Evolutionary conservation across 345 rosid genomes (phyloP).

Genomic region (Citrus inodora): DNA sequence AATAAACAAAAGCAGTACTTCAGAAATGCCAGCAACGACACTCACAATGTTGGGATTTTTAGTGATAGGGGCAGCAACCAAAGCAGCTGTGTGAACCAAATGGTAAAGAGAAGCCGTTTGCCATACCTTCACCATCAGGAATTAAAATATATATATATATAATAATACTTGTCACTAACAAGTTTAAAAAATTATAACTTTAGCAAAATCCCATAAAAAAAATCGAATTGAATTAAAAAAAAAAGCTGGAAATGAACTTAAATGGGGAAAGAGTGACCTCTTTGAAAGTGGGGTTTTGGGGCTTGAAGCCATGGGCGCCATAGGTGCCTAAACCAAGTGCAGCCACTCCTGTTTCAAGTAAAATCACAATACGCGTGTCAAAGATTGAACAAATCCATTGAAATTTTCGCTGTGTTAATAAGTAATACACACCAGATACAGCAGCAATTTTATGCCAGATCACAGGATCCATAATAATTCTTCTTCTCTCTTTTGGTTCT

Average conservation of each 20-base stretch:
- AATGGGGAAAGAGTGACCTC: conserved; percentile 41
- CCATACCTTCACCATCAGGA: conserved; percentile 57
- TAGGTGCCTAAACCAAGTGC: conserved; percentile 92
- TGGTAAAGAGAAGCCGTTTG: conserved; percentile 91
- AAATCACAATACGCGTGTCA: background rate
- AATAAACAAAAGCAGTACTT: too few relatives aligned
- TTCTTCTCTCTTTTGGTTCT: background rate
- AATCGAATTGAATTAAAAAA: background rate
- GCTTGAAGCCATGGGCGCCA: conserved; percentile 82
- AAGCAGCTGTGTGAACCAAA: conserved; percentile 88
- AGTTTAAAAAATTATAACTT: background rate
- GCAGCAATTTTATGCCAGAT: conserved; percentile 93
- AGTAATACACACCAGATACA: conserved; percentile 47
- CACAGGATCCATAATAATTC: conserved; percentile 60
- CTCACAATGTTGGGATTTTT: conserved; percentile 68
- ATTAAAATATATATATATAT: too few relatives aligned
- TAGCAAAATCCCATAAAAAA: background rate
- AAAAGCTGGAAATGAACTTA: background rate
- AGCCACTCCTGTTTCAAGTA: conserved; percentile 55
- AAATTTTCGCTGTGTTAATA: background rate
- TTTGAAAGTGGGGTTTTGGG: conserved; percentile 69
- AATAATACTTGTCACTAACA: background rate
- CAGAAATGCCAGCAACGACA: background rate
- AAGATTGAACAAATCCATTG: background rate
- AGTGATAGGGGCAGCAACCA: conserved; percentile 71